phyloP scores from a whole-genome alignment of 495 filamentous ascomycete species.

The Viridothelium virens region DNA sequence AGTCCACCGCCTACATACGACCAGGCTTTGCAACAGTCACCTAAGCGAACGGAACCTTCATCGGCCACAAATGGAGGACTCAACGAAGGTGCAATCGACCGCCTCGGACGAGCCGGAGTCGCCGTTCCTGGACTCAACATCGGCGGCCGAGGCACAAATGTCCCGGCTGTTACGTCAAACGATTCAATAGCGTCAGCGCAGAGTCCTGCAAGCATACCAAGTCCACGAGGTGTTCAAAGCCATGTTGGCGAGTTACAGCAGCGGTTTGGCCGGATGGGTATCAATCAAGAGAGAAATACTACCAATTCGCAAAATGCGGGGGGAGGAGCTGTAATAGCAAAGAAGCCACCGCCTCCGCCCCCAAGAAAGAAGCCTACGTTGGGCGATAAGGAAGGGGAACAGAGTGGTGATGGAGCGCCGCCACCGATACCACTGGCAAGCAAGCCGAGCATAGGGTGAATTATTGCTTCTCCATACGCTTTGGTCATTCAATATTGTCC shows the following conservation, averaged over 20 bases:
- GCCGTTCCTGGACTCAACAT: constrained; percentile 79
- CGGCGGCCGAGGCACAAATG: constrained; percentile 31
- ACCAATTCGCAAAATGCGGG: constrained; percentile 46
- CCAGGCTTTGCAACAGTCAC: constrained; percentile 29
- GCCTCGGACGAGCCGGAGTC: constrained; percentile 69
- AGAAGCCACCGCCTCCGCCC: constrained; percentile 24
- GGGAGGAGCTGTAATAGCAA: constrained; percentile 5
- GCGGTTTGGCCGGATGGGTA: constrained; percentile 53
- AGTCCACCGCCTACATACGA: constrained; percentile 50
- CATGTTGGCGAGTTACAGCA: constrained; percentile 61
- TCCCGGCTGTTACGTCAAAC: constrained; percentile 21
- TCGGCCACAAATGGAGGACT: constrained; percentile 39
- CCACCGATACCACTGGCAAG: constrained; percentile 25
- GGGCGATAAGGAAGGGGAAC: constrained; percentile 2
- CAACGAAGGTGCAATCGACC: constrained; percentile 59
- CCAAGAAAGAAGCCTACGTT: constrained; percentile 24
- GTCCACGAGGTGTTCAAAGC: constrained; percentile 19
- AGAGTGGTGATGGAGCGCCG: constrained; percentile 12
- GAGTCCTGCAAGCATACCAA: constrained; percentile 12
- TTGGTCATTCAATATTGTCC: neutral
- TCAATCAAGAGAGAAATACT: constrained; percentile 52
- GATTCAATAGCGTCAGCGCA: constrained; percentile 23
- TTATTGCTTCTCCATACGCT: neutral
- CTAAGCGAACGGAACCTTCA: constrained; percentile 28
- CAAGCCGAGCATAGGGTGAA: constrained; percentile 18